Base-by-base conservation (phyloP, 2,329 filamentous ascomycete genomes). In the Cladobotryum protrusum region DNA sequence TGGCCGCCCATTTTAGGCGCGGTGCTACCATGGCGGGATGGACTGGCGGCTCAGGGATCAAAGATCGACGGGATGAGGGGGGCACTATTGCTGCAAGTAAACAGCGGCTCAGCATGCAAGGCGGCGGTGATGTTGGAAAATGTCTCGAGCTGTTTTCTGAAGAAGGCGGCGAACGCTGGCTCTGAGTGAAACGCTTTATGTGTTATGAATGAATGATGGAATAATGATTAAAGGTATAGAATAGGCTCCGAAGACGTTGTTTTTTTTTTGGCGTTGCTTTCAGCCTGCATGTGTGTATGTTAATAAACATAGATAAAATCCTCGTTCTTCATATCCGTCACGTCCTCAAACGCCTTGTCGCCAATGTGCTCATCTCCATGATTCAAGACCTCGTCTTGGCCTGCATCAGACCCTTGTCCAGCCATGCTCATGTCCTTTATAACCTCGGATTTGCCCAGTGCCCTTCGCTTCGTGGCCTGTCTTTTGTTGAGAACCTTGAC, bases 261-360 rank as follows among this genome's bases (percentile, higher is more conserved):
- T 39, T 3, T 3, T 3, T 39, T 39, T 39, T 41, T 37, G 35
- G 12, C 14, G 6, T 5, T n/a, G 33, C 17, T n/a, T 24, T 12
- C n/a, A 33, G 24, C 24, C 6, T 29, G 24, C 24, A 29, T 8
- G 24, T 29, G 24, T 29, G 24, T 29, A 9, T 29, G 24, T 52
- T 56, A 70, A 52, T 69, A 69, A 8, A 83, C 71, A 60, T 79
- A 83, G 39, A 82, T 75, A 55, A 83, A 84, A 51, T 83, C 78
- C 61, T 83, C 78, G 56, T 83, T 83, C 61, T 74, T 68, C 56
- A 77, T 61, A 59, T 83, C 79, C 15, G 78, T 82, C 52, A 78
- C 62, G 60, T 82, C 79, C 44, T 61, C 60, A 52, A 70, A 56
- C 1, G 61, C 67, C 55, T 67, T 65, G 59, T 83, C 80, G 45